Base-by-base conservation (phyloP, 2,329 filamentous ascomycete species). In the Monosporascus sp. region DNA sequence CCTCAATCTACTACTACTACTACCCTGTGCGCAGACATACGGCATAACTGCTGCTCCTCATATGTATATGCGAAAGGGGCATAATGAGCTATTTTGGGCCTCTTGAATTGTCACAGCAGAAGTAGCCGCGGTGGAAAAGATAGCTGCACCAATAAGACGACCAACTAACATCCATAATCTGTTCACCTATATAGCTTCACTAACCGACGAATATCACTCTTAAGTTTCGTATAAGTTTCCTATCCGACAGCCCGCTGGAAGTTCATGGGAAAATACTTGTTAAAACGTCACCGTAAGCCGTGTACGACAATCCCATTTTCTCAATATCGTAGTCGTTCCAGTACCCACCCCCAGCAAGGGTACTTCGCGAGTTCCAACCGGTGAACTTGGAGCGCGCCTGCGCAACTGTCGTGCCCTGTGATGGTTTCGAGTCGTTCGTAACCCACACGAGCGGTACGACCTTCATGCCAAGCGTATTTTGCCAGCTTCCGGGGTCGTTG, bases 251-350 rank as follows among this genome's bases (percentile, higher is more conserved):
- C 17, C 17, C 17, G 11, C 19, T 14, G 8, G 22, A 7, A 3
- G 24, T 14, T 46, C 43, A 64, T 17, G 61, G 58, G 27, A 65
- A 66, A 8, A 65, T 27, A 37, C 52, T 62, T 3, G 48, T 54
- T 44, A 66, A 47, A 16, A 38, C 52, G 20, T 45, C 45, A 3
- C 40, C 52, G 24, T 53, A 53, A 17, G 26, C n/a, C 3, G 20
- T 40, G n/a, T 73, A 72, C 3, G 65, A 69, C 31, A 65, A 58
- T 5, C 54, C 53, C 71, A 72, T 72, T 62, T 70, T 73, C 62
- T 73, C 70, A 51, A 73, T 71, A 53, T 73, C 71, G 53, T 65
- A 73, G 55, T 74, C 71, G 48, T 73, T 74, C 71, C 71, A 74
- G 56, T 73, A 73, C 7, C 71, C 71, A 1, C 67, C 71, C 0